Evolutionary conservation across 371 early-diverging fungal species (phyloP).

Genomic region (Mucor irregularis): DNA sequence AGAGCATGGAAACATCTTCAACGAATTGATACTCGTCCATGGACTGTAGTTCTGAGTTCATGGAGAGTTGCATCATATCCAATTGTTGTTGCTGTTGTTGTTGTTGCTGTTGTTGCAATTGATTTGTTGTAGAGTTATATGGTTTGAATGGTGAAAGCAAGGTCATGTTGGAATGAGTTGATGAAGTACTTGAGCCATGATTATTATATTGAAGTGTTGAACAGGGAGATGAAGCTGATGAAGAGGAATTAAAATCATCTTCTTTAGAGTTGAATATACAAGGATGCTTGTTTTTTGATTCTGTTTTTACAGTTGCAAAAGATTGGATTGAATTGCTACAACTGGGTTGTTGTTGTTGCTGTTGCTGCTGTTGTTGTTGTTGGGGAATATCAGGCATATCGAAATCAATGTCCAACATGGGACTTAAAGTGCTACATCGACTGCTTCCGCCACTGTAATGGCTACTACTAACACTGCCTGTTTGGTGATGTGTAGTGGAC

Average conservation of each 20-base stretch:
- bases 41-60: background rate
- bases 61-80: no score
- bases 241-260: constrained; percentile 27
- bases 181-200: background rate
- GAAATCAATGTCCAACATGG: constrained; percentile 28
- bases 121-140: constrained; percentile 12
- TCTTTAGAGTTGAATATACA: no score
- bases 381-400: constrained; percentile 27
- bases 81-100: background rate
- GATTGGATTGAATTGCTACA: background rate
- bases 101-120: constrained; percentile 2
- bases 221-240: constrained; percentile 34
- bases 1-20: constrained; percentile 1
- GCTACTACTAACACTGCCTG: constrained; percentile 2
- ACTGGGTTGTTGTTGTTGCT: background rate
- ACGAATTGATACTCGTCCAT: background rate
- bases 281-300: no score
- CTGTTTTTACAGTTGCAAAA: background rate
- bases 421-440: constrained; percentile 36
- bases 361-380: background rate
- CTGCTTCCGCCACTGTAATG: constrained; percentile 13
- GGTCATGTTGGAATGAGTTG: constrained; percentile 22
- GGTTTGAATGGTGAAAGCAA: constrained; percentile 40
- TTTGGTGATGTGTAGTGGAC: constrained; percentile 11
- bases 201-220: constrained; percentile 19